Evolutionary conservation across 371 early-diverging fungal species (phyloP), one percentile per base, ranked within the genome.

Genomic region (Mucor mucedo): DNA sequence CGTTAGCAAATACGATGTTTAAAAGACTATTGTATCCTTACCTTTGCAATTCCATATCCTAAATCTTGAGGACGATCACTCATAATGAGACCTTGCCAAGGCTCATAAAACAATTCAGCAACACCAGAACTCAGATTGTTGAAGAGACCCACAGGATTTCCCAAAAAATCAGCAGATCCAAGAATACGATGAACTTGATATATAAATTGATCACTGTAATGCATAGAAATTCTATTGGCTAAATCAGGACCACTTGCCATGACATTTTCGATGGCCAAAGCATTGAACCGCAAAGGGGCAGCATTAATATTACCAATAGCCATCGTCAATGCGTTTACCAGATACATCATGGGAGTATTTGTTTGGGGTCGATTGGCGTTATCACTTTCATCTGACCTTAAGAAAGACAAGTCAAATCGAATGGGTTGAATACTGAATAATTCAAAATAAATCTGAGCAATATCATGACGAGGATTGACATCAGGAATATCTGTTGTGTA

Each of bases 121-220:
- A 98, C 97, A 6, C 99, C 99, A 1, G 96, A 95, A 61, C 93
- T 91, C 45, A 99, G 80, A 62, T 88, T 98, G 76, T 87, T 96
- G 73, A 98, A 98, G 30, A 99, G 76, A 0, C 98, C 98, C 0
- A 98, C 97, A 66, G 99, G 99, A 69, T 99, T 99, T 29, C 99
- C 99, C 45, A 98, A 81, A 62, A 98, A 87, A 70, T 99, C 98
- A 5, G 97, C 98, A 10, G 97, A 95, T 1, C 99, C 99, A 6
- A 98, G 81, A 44, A 99, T 80, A 73, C 91, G 90, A 80, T 98
- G 94, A 2, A 97, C 69, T 63, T 99, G 97, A 62, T 92, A 91
- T 29, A 97, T 81, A 11, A 91, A 81, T 72, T 96, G 95, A 65
- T 95, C 93, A 32, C 91, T 85, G 64, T 98, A 98, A 73, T 97